A percentile compares a stretch with the other conserved stretches of the same genome.
Conservation (phyloP, 805 yeast species). For the Yamadazyma ubonensis region DNA sequence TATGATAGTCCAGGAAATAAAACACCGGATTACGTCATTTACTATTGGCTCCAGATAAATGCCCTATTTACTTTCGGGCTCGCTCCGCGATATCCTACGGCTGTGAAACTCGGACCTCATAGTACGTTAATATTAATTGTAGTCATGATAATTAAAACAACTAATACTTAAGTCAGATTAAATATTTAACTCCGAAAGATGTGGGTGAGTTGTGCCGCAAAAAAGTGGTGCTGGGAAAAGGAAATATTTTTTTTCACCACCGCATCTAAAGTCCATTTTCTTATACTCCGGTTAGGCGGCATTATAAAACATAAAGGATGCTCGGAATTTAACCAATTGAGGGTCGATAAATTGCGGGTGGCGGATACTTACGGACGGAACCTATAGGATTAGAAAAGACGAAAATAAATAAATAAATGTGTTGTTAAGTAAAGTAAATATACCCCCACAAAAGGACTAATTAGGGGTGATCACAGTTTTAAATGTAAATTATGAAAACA, state of each 20-base stretch:
- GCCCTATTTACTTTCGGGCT: too few relatives aligned
- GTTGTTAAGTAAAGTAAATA: too few relatives aligned
- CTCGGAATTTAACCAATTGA: not conserved
- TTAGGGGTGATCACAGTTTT: not conserved
- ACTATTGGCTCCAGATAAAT: not conserved
- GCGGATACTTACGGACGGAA: not conserved
- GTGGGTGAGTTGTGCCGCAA: not conserved
- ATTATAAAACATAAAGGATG: not conserved
- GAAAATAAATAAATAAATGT: not conserved
- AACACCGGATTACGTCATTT: conserved; percentile 8
- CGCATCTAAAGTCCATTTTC: conserved; percentile 2
- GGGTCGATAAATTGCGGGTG: not conserved
- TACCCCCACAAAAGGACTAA: too few relatives aligned
- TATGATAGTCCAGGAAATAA: not conserved
- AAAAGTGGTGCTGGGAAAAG: conserved; percentile 5
- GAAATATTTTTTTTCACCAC: conserved; percentile 3
- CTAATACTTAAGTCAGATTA: not conserved
- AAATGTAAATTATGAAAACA: not conserved
- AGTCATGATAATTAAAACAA: not conserved
- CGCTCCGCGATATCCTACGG: too few relatives aligned
- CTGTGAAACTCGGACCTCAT: too few relatives aligned
- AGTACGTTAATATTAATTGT: too few relatives aligned
- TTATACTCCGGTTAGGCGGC: not conserved
- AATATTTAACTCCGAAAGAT: conserved; percentile 5
- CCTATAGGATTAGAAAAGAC: not conserved